Base-by-base conservation (phyloP, 345 rosid genomes). In the Moricandia arvensis region DNA sequence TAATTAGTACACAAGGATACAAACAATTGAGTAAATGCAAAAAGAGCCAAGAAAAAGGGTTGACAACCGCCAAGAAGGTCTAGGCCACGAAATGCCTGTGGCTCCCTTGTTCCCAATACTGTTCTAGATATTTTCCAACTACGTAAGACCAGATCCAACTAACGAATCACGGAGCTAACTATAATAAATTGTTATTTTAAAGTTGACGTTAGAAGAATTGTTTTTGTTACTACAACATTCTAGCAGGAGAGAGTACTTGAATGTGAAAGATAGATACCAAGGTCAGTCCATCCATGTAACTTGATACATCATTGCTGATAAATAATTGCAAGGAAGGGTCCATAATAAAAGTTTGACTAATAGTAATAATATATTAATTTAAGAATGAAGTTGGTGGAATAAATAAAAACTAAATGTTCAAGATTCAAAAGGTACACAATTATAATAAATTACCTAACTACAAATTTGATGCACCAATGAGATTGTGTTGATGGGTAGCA, bases 1-100 rank as follows among this genome's bases (percentile, higher is more conserved):
- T 51, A 61, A 71, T 54, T 72, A 51, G 16, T 59, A 72, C 68
- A 78, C 59, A 53, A 68, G 27, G 73, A 73, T 73, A 79, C 78
- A 79, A 79, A 73, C 31, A 73, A 62, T 11, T 51, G 60, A 79
- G 49, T 73, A 68, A 79, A 79, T 79, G 79, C 80, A 70, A 60
- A 73, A 70, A 62, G 37, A 75, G 80, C 72, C 79, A 82, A 73
- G 63, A 75, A 18, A 67, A 41, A 79, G 79, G 83, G 85, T 75
- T 76, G 86, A 85, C 87, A 67, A 91, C 97, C 92, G 91, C 89
- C 92, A 81, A 86, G 68, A 69, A 55, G 70, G 90, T 80, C 83
- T 79, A 86, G 73, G 79, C 96, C 97, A 88, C 90, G 63, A 69
- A 82, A 82, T 79, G 57, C 49, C 33, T 74, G 78, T 83, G 80